Conservation (phyloP, 1,284 basidiomycete species). For the Cryptococcus hybrid region DNA sequence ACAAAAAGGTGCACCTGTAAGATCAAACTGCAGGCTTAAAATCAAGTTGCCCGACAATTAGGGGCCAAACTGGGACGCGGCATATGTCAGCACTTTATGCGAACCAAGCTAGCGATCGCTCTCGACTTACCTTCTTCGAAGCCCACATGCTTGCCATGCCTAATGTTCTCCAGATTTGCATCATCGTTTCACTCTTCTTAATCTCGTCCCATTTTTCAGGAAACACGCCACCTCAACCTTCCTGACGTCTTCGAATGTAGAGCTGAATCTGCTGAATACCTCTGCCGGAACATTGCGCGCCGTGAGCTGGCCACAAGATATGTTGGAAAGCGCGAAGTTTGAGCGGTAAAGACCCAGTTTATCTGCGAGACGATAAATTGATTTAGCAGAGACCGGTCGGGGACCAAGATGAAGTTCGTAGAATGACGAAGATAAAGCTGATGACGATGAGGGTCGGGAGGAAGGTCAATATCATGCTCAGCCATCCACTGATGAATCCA, state of each 20-base stretch:
- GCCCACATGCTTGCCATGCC: conserved; percentile 73
- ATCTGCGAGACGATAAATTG: conserved; percentile 85
- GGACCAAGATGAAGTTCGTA: conserved; percentile 52
- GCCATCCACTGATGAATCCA: conserved; percentile 44
- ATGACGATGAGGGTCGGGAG: background rate
- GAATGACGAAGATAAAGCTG: background rate
- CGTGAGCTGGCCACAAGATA: conserved; percentile 69
- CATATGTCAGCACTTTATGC: background rate
- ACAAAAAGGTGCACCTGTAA: background rate
- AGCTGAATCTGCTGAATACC: conserved; percentile 79
- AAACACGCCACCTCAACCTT: conserved; percentile 75
- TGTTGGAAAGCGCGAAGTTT: conserved; percentile 57
- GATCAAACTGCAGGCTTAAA: conserved; percentile 16
- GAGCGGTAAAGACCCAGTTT: conserved; percentile 50
- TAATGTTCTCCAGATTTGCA: conserved; percentile 76
- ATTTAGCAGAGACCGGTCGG: conserved; percentile 80
- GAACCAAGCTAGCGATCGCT: background rate
- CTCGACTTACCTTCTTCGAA: conserved; percentile 57
- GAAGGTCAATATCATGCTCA: conserved; percentile 24
- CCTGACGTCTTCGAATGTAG: conserved; percentile 76
- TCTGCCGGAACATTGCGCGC: conserved; percentile 80
- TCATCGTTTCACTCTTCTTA: conserved; percentile 73
- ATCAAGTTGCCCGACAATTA: conserved; percentile 33
- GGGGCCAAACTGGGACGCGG: conserved; percentile 24
- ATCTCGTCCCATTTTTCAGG: conserved; percentile 74